Evolutionary conservation across 306 rosid genomes (phyloP), one percentile per base, ranked within the genome.

Genomic region (Quercus variabilis): DNA sequence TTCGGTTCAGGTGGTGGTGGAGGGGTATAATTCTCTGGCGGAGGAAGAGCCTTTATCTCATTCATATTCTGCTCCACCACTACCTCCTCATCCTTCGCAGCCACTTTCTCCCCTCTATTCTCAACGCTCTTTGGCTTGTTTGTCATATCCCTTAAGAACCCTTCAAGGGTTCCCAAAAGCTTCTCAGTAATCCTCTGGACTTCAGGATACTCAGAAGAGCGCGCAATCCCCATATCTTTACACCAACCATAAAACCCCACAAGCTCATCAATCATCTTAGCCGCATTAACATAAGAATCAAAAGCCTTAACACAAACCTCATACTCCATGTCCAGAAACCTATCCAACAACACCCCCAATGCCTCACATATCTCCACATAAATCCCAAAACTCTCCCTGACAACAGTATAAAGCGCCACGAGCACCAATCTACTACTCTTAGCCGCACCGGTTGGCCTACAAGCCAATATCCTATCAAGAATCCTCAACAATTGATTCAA

Each of bases 131-230:
- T 88, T 11, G 82, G 73, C 78, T 74, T 79, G 43, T 23, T 81
- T 15, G 79, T 55, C 92, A 86, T 92, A 80, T 86, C 89, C 87
- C 88, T 93, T 81, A 91, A 80, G 73, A 87, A 93, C 20, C 91
- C 91, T 81, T 89, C 95, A 5, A 91, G 90, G 5, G 90, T 85
- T 55, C 76, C 87, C 63, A 92, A 73, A 71, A 90, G 91, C 81
- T 76, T 80, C 43, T 88, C 90, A 17, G 94, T 88, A 43, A 94
- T 90, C 65, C 79, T 87, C 86, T 88, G 90, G 31, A 91, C 93
- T 77, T 92, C 94, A 30, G 98, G 97, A 75, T 80, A 94, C 85
- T 94, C 97, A 3, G 96, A 90, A 12, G 98, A 84, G 84, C 87
- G 75, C 2, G 93, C 92, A 76, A 94, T 83, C 19, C 98, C 97